A percentile compares a stretch with the other conserved stretches of the same genome.
phyloP scores from a whole-genome alignment of 805 yeast species.

The Monosporozyma siamensis region DNA sequence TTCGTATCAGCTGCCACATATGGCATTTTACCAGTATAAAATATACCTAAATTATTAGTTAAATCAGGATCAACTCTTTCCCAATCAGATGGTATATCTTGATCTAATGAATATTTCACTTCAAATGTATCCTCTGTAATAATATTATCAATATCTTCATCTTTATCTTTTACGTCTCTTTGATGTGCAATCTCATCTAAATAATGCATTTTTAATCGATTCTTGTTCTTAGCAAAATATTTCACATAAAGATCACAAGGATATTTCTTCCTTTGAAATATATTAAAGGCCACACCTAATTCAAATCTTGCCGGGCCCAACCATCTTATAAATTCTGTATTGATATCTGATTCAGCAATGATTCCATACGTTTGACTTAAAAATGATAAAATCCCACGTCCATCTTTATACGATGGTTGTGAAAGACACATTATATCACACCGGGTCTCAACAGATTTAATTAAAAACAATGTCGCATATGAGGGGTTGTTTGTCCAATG shows the following conservation, averaged over 20 bases:
- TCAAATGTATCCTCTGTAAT: constrained; percentile 37
- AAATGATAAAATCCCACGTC: constrained; percentile 53
- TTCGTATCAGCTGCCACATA: constrained; percentile 72
- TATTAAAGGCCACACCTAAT: constrained; percentile 61
- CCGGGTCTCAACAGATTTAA: constrained; percentile 58
- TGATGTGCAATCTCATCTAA: constrained; percentile 24
- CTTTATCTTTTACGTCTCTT: not conserved
- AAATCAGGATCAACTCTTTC: constrained; percentile 39
- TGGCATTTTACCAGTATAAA: constrained; percentile 92
- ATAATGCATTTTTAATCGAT: constrained; percentile 42
- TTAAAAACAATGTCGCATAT: constrained; percentile 56
- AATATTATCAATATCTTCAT: constrained; percentile 4
- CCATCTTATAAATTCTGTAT: constrained; percentile 83
- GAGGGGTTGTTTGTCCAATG: constrained; percentile 64
- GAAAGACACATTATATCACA: constrained; percentile 78
- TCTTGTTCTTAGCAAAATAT: constrained; percentile 46
- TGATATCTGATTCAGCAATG: constrained; percentile 89
- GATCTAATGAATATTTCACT: constrained; percentile 33
- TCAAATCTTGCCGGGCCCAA: constrained; percentile 82
- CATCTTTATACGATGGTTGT: constrained; percentile 35
- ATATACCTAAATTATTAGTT: constrained; percentile 51
- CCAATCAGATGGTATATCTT: constrained; percentile 64
- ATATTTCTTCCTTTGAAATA: constrained; percentile 49
- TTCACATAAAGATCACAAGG: constrained; percentile 80
- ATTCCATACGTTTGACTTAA: constrained; percentile 82